These are phyloP conservation scores for Coemansia sp. DNA, from an alignment of 192 early-diverging fungal genomes.

Conservation along the genomic window DNA sequence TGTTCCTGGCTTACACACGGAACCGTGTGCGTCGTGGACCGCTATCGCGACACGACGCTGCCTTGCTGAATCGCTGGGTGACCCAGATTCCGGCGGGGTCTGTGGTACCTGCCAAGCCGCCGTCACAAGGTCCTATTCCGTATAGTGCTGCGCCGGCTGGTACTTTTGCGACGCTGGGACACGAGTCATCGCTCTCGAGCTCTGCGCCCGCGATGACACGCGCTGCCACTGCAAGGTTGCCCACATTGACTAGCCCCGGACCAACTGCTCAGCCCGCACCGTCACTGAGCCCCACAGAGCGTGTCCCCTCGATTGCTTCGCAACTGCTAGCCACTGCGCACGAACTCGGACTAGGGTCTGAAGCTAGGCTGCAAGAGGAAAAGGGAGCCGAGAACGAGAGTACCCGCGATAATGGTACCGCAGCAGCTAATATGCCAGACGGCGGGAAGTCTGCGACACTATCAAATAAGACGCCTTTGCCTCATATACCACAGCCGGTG, in stretches of 20 bases:
- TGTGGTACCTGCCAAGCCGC: constrained; percentile 29
- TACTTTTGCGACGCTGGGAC: constrained; percentile 10
- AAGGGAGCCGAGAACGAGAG: not conserved
- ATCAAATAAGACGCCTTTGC: not conserved
- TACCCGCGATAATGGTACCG: not conserved
- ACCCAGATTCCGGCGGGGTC: constrained; percentile 55
- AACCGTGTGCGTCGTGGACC: constrained; percentile 83
- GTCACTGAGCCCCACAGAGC: not conserved
- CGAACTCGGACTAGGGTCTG: not conserved
- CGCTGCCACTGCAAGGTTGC: constrained; percentile 16
- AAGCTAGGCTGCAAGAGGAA: not conserved
- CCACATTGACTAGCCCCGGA: constrained; percentile 13
- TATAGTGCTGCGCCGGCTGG: not conserved
- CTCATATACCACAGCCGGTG: not conserved
- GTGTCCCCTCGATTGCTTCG: constrained; percentile 14
- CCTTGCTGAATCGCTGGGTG: constrained; percentile 55
- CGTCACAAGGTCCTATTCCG: constrained; percentile 10
- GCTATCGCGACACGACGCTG: constrained; percentile 63
- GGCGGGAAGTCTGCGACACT: not conserved
- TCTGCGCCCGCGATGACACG: constrained; percentile 8
- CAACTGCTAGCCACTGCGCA: constrained; percentile 12
- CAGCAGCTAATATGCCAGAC: not conserved
- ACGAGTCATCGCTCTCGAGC: constrained; percentile 16
- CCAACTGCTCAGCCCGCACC: constrained; percentile 5
- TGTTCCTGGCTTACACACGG: constrained; percentile 60